Percentiles rank a stretch among this genome's conserved stretches.
These are phyloP conservation scores for Kluyveromyces nonfermentans DNA, from an alignment of 805 yeast species.

Conservation along the genomic window DNA sequence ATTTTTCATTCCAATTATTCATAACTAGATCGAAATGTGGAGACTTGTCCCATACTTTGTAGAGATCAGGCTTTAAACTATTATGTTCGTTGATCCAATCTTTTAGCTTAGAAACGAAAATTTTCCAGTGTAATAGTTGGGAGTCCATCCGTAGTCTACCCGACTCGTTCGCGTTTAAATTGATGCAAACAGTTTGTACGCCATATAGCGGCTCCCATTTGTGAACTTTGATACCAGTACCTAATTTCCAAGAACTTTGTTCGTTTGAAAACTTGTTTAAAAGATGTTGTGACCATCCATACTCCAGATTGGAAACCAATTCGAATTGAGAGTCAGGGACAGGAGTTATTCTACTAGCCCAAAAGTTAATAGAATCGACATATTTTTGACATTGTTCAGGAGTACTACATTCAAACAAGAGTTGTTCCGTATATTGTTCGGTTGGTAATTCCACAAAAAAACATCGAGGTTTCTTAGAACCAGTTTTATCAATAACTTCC, in stretches of 20 bases:
- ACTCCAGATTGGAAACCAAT: conserved; percentile 64
- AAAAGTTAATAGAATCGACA: conserved; percentile 73
- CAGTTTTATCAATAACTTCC: not conserved
- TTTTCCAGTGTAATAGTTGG: conserved; percentile 33
- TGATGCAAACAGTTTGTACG: conserved; percentile 16
- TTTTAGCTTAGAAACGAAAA: conserved; percentile 34
- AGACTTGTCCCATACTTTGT: conserved; percentile 28
- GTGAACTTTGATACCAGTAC: not conserved
- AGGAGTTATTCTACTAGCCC: conserved; percentile 82
- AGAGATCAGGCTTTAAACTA: conserved; percentile 29
- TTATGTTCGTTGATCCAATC: conserved; percentile 36
- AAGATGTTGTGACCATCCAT: conserved; percentile 53
- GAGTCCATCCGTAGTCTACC: conserved; percentile 15
- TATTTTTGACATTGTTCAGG: conserved; percentile 58
- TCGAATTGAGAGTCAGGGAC: conserved; percentile 63
- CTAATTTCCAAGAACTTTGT: not conserved
- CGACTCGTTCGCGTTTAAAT: conserved; percentile 5
- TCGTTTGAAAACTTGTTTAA: not conserved
- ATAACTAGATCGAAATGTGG: conserved; percentile 25
- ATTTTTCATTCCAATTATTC: conserved; percentile 36
- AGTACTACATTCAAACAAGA: conserved; percentile 49
- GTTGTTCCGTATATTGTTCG: conserved; percentile 19
- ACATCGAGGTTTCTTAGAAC: conserved; percentile 9
- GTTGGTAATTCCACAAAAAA: conserved; percentile 20
- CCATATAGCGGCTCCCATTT: conserved; percentile 20